Conservation (phyloP, 2,329 filamentous ascomycete species). For the Paradendryphiella salina region DNA sequence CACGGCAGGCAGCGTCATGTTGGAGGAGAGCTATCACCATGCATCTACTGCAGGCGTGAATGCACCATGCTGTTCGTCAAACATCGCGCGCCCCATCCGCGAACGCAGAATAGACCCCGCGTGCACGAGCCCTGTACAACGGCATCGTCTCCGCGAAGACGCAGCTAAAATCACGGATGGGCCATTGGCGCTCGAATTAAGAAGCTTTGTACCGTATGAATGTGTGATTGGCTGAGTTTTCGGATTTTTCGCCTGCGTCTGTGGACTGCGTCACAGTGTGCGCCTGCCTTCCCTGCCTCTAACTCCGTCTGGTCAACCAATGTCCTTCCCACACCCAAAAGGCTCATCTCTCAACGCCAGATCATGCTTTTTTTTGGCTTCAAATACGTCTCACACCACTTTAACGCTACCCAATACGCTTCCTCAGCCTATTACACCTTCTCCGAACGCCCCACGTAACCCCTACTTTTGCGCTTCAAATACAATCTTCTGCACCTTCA, state of each 20-base stretch:
- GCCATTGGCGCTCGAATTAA: slow-evolving; percentile 3
- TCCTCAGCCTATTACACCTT: background rate
- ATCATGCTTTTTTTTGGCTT: too few relatives aligned
- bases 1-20: slow-evolving; percentile 14
- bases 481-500: slow-evolving; percentile 58
- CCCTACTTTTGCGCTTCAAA: slow-evolving; percentile 51
- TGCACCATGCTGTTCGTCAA: slow-evolving; percentile 15
- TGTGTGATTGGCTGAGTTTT: slow-evolving; percentile 1
- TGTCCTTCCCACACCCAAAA: too few relatives aligned
- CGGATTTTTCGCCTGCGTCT: background rate
- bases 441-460: slow-evolving; percentile 2
- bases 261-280: background rate
- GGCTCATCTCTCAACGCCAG: too few relatives aligned
- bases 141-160: slow-evolving; percentile 14
- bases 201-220: background rate
- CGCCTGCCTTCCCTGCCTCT: background rate
- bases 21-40: slow-evolving; percentile 15
- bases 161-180: slow-evolving; percentile 10
- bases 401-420: too few relatives aligned
- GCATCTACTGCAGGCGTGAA: slow-evolving; percentile 14
- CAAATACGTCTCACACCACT: too few relatives aligned
- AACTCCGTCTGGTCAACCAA: slow-evolving; percentile 1
- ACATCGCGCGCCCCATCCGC: slow-evolving; percentile 19
- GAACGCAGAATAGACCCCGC: slow-evolving; percentile 20
- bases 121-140: slow-evolving; percentile 22